Evolutionary conservation across 148 eudicot genomes (phyloP).

Genomic region (Camellia japonica): DNA sequence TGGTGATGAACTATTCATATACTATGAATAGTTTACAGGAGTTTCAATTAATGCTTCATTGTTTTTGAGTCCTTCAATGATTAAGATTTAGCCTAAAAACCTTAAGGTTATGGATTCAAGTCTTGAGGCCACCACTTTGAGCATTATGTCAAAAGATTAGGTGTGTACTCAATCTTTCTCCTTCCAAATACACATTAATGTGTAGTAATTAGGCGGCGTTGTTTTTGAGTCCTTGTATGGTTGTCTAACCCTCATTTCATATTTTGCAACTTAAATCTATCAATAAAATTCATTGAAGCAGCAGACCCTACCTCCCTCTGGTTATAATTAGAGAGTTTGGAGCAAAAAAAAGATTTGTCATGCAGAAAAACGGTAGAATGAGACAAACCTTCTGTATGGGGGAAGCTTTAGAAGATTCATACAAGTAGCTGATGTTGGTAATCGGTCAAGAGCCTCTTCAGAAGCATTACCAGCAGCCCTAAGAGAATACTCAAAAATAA

Average conservation of each 20-base stretch:
- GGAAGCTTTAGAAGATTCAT: slow-evolving; percentile 98
- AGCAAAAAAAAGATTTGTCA: neutral
- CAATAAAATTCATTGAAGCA: too few species aligned
- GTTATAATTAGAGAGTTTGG: neutral
- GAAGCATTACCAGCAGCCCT: slow-evolving; percentile 91
- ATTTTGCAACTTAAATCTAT: too few species aligned
- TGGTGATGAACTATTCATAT: neutral
- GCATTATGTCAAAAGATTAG: too few species aligned
- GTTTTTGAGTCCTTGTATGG: too few species aligned
- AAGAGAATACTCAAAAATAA: slow-evolving; percentile 12
- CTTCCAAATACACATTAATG: too few species aligned
- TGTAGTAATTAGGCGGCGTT: too few species aligned
- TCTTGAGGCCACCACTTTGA: too few species aligned
- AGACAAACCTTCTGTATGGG: slow-evolving; percentile 81
- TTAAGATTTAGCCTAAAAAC: too few species aligned
- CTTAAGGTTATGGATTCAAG: too few species aligned
- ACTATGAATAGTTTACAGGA: neutral
- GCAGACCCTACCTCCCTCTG: too few species aligned
- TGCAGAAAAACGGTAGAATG: neutral
- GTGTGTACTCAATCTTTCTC: too few species aligned
- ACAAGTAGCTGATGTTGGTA: slow-evolving; percentile 97
- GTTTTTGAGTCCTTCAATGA: neutral
- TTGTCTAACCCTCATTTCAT: too few species aligned
- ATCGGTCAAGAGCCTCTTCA: slow-evolving; percentile 81
- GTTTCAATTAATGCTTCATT: neutral